phyloP scores from a whole-genome alignment of 1,284 basidiomycete species.

The Golubevia pallescens region DNA sequence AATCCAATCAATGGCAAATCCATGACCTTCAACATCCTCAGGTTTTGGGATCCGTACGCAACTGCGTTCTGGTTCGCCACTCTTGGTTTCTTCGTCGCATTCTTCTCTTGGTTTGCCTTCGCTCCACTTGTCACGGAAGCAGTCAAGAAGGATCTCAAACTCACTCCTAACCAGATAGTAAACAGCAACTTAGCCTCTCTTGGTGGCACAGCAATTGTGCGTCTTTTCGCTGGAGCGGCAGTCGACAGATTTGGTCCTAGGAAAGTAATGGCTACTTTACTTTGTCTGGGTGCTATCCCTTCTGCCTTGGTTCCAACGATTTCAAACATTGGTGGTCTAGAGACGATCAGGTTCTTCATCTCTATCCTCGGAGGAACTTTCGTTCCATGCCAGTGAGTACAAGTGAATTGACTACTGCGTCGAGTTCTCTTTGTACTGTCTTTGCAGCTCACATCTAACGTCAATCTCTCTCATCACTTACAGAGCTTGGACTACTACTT shows the following conservation, averaged over 20 bases:
- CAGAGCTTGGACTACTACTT: slow-evolving; percentile 70
- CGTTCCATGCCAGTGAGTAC: slow-evolving; percentile 67
- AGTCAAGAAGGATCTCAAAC: slow-evolving; percentile 70
- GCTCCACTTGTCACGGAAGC: slow-evolving; percentile 72
- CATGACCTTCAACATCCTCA: slow-evolving; percentile 70
- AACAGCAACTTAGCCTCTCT: slow-evolving; percentile 73
- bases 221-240: slow-evolving; percentile 70
- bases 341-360: slow-evolving; percentile 69
- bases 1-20: slow-evolving; percentile 71
- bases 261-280: slow-evolving; percentile 71
- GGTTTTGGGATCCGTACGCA: slow-evolving; percentile 69
- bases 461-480: too few relatives aligned
- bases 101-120: slow-evolving; percentile 74
- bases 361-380: slow-evolving; percentile 72
- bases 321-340: slow-evolving; percentile 67
- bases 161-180: slow-evolving; percentile 68
- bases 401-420: not conserved
- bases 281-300: slow-evolving; percentile 72
- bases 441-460: slow-evolving; percentile 25
- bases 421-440: slow-evolving; percentile 9
- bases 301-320: slow-evolving; percentile 72
- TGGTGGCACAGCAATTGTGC: slow-evolving; percentile 69
- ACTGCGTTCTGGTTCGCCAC: slow-evolving; percentile 69
- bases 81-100: slow-evolving; percentile 68
- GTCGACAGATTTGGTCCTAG: slow-evolving; percentile 73